Percentiles rank a stretch among this genome's conserved stretches.
Conservation (phyloP, 2,329 filamentous ascomycete genomes). For the Chaetomiaceae sp. region DNA sequence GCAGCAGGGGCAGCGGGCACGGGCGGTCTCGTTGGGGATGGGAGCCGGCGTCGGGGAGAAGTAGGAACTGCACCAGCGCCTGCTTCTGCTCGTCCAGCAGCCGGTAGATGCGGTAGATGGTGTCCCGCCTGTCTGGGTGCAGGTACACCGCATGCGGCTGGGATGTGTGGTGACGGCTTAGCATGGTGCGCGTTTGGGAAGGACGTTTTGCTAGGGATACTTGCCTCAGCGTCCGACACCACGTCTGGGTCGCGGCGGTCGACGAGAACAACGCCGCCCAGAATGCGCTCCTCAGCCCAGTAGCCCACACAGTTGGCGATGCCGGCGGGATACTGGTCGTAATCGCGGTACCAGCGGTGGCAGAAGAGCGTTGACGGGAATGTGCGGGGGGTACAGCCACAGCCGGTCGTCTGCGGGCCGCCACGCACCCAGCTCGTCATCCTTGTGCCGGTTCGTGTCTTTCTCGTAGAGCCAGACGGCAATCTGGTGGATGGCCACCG, state of each 20-base stretch:
- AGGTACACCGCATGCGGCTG: no score
- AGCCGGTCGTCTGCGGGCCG: conserved; percentile 9
- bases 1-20: not conserved
- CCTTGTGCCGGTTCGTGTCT: conserved; percentile 20
- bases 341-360: not conserved
- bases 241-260: not conserved
- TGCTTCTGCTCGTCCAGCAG: not conserved
- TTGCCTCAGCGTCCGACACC: no score
- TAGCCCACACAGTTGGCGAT: no score
- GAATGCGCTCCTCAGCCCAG: not conserved
- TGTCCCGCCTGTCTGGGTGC: not conserved
- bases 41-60: not conserved
- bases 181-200: no score
- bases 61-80: not conserved
- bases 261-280: not conserved
- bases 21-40: not conserved
- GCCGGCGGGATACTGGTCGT: not conserved
- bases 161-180: no score
- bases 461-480: conserved; percentile 20
- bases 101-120: not conserved
- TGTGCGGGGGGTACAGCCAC: not conserved
- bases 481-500: conserved; percentile 2
- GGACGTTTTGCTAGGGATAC: no score
- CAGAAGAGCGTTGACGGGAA: not conserved
- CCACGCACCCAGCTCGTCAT: conserved; percentile 23